Conservation (phyloP, 805 yeast genomes). For the Helenozyma baotianmanensis region DNA sequence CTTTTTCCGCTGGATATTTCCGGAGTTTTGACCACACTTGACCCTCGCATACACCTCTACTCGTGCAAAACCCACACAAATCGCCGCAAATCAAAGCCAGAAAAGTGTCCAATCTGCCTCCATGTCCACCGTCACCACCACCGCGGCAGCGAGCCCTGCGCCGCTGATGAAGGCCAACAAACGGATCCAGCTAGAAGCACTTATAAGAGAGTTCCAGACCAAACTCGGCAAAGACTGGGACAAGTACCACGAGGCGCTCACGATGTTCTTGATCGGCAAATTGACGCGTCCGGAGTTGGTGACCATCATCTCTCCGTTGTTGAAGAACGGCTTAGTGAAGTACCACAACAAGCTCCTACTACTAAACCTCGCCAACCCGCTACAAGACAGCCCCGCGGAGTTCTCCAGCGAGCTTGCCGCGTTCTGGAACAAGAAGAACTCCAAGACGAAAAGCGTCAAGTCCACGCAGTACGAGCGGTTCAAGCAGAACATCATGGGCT, state of each 20-base stretch:
- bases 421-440: constrained; percentile 47
- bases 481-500: constrained; percentile 79
- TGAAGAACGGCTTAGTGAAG: constrained; percentile 44
- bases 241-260: constrained; percentile 72
- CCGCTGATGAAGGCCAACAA: constrained; percentile 15
- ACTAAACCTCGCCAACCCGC: constrained; percentile 78
- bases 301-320: constrained; percentile 50
- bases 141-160: constrained; percentile 1
- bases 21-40: no score
- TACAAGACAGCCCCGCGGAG: constrained; percentile 59
- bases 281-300: constrained; percentile 73
- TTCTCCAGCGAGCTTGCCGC: constrained; percentile 38
- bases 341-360: constrained; percentile 82
- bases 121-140: constrained; percentile 4
- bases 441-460: constrained; percentile 43
- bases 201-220: constrained; percentile 70
- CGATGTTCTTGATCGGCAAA: constrained; percentile 73
- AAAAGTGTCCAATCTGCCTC: no score
- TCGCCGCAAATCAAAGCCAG: no score
- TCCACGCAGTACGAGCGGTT: constrained; percentile 75
- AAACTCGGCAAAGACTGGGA: constrained; percentile 82
- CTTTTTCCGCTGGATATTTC: no score
- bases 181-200: constrained; percentile 32
- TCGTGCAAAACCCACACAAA: no score
- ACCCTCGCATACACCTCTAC: no score